phyloP scores from a whole-genome alignment of 2,329 filamentous ascomycete genomes.

The Chalara sp. region DNA sequence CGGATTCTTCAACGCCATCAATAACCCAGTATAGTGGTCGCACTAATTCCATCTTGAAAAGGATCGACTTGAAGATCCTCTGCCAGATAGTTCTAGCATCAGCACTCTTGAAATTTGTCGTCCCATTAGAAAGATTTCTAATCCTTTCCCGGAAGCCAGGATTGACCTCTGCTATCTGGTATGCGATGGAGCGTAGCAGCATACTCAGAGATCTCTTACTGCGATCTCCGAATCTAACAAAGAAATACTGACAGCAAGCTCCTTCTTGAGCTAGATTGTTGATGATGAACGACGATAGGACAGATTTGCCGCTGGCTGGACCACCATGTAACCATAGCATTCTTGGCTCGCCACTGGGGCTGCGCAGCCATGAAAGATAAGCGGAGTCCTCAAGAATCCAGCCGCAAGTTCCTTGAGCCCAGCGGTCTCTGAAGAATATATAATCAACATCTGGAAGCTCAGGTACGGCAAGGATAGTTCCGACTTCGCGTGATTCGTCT shows the following conservation, averaged over 20 bases:
- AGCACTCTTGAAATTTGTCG: background rate
- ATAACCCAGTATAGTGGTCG: constrained; percentile 4
- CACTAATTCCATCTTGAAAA: constrained; percentile 1
- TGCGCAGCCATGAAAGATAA: constrained; percentile 11
- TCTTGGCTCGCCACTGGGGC: background rate
- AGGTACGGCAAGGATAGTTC: background rate
- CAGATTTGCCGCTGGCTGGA: too few relatives aligned
- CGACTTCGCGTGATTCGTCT: too few relatives aligned
- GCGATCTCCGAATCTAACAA: too few relatives aligned
- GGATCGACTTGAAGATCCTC: background rate
- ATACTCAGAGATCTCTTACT: too few relatives aligned
- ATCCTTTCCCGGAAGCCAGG: constrained; percentile 6
- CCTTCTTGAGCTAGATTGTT: too few relatives aligned
- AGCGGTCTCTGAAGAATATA: constrained; percentile 10
- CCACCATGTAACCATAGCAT: constrained; percentile 5
- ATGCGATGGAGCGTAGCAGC: too few relatives aligned
- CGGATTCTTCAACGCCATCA: constrained; percentile 8
- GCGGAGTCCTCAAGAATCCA: constrained; percentile 12
- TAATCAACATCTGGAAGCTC: constrained; percentile 10
- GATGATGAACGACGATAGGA: too few relatives aligned
- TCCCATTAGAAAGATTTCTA: background rate
- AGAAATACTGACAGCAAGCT: too few relatives aligned
- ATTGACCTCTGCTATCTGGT: constrained; percentile 20
- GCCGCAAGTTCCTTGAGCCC: constrained; percentile 17
- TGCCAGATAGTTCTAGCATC: constrained; percentile 2